These are phyloP conservation scores for Thielaviopsis punctulata DNA, from an alignment of 2,329 filamentous ascomycete species.

Conservation along the genomic window DNA sequence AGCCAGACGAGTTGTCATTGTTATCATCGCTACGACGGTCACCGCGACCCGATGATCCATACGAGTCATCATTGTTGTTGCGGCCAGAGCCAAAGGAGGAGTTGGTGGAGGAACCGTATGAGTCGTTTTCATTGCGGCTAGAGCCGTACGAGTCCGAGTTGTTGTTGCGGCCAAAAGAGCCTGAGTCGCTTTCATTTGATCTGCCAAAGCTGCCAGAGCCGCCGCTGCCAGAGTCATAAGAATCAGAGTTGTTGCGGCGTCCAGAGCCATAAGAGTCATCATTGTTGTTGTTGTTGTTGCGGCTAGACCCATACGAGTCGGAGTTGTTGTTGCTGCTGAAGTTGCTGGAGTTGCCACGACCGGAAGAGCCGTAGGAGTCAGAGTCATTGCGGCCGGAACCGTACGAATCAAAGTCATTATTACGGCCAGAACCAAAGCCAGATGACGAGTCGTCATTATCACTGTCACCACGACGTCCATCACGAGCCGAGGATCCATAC, in stretches of 20 bases:
- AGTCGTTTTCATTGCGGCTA: background rate
- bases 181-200: background rate
- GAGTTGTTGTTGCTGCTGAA: constrained; percentile 14
- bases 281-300: background rate
- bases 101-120: background rate
- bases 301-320: constrained; percentile 11
- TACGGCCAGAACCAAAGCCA: constrained; percentile 13
- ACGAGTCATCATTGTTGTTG: background rate
- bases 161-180: background rate
- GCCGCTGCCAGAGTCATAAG: constrained; percentile 15
- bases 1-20: background rate
- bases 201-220: no score
- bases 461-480: background rate
- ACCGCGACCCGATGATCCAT: background rate
- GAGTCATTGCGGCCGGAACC: constrained; percentile 12
- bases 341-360: no score
- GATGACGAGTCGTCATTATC: constrained; percentile 7
- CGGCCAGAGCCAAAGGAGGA: background rate
- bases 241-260: constrained; percentile 13
- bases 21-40: background rate
- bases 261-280: constrained; percentile 14
- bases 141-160: background rate
- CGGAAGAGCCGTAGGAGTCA: constrained; percentile 15
- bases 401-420: no score
- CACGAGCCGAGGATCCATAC: no score